A percentile compares a stretch with the other conserved stretches of the same genome.
Conservation (phyloP, 495 filamentous ascomycete species). For the Trichoderma asperelloides region DNA sequence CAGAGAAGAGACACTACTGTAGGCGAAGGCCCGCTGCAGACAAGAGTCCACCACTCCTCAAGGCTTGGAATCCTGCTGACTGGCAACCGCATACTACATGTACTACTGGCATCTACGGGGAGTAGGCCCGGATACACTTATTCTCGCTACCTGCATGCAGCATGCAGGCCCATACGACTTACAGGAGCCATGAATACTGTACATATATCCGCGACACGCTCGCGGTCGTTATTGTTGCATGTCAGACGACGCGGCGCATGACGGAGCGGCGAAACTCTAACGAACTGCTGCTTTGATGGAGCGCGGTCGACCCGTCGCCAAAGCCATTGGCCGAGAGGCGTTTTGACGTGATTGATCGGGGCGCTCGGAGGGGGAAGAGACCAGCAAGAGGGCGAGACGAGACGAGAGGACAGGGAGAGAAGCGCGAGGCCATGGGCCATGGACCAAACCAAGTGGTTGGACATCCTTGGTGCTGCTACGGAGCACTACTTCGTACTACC, state of each 20-base stretch:
- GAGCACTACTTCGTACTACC: background rate
- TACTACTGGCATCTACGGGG: no score
- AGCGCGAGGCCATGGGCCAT: background rate
- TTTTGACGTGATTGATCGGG: background rate
- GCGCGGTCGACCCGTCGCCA: background rate
- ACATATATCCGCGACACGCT: background rate
- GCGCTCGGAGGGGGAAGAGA: background rate
- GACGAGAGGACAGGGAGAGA: no score
- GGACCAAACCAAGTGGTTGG: background rate
- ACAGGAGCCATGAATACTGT: no score
- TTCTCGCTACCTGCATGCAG: no score
- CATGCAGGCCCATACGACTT: no score
- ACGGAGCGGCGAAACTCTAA: background rate
- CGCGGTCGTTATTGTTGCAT: background rate
- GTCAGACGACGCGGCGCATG: slow-evolving; percentile 7
- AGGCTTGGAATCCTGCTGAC: no score
- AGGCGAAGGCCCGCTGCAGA: no score
- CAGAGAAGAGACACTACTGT: no score
- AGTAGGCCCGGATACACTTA: no score
- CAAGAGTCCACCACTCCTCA: no score
- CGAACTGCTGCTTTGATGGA: background rate
- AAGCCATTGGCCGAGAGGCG: background rate
- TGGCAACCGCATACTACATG: no score
- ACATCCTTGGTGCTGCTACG: background rate
- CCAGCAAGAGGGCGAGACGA: background rate